Evolutionary conservation across 2,329 filamentous ascomycete genomes (phyloP).

Genomic region (Macrophomina tecta): DNA sequence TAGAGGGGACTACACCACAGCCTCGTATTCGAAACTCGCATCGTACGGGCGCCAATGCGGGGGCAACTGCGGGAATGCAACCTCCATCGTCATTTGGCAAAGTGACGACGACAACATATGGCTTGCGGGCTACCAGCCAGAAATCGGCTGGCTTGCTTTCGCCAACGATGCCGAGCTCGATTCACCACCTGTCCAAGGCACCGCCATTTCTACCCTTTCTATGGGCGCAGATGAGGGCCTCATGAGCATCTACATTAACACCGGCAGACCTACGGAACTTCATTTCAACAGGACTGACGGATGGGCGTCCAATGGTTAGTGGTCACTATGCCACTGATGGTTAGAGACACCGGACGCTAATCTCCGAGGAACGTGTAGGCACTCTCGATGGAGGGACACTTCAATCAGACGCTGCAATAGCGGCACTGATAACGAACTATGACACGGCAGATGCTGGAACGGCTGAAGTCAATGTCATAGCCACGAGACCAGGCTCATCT

Average conservation of each 20-base stretch:
- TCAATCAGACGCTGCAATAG: not conserved
- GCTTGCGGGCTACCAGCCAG: slow-evolving; percentile 8
- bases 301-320: slow-evolving; percentile 4
- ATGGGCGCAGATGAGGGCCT: slow-evolving; percentile 10
- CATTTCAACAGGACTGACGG: slow-evolving; percentile 20
- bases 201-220: slow-evolving; percentile 1
- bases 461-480: slow-evolving; percentile 2
- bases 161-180: not conserved
- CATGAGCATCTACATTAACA: slow-evolving; percentile 20
- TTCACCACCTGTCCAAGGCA: slow-evolving; percentile 1
- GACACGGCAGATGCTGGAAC: slow-evolving; percentile 2
- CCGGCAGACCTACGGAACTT: slow-evolving; percentile 6
- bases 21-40: not conserved
- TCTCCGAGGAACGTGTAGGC: not conserved
- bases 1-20: slow-evolving; percentile 2
- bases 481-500: slow-evolving; percentile 1
- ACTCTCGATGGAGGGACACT: not conserved
- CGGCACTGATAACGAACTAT: slow-evolving; percentile 16
- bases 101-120: not conserved
- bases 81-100: slow-evolving; percentile 13
- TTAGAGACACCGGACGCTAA: not conserved
- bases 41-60: slow-evolving; percentile 18
- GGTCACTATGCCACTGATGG: not conserved
- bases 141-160: slow-evolving; percentile 1
- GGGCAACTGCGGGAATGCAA: slow-evolving; percentile 1